phyloP scores from a whole-genome alignment of 331 rosid species.

The Pyracantha coccinea region DNA sequence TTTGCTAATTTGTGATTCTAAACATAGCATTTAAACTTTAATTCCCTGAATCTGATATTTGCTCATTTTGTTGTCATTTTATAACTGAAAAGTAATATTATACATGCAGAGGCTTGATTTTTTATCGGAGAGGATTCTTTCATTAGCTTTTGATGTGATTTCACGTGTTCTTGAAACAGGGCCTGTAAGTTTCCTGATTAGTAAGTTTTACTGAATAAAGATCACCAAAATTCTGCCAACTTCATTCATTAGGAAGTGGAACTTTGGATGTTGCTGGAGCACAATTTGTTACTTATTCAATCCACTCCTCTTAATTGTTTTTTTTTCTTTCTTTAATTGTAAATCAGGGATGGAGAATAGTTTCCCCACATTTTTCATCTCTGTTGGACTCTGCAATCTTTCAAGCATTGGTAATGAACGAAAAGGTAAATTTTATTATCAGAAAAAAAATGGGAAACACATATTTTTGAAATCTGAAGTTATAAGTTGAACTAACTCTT shows the following conservation, averaged over 20 bases:
- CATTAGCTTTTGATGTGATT: constrained; percentile 74
- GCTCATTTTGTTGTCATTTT: constrained; percentile 14
- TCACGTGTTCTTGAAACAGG: constrained; percentile 81
- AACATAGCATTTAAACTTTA: background rate
- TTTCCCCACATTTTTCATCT: constrained; percentile 75
- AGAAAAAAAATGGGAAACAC: background rate
- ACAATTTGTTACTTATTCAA: constrained; percentile 10
- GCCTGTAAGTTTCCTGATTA: constrained; percentile 41
- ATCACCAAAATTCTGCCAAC: background rate
- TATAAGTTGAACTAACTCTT: constrained; percentile 7
- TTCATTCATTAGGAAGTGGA: background rate
- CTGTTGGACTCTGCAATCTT: constrained; percentile 73
- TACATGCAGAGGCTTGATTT: constrained; percentile 60
- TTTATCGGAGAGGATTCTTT: constrained; percentile 66
- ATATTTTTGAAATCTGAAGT: background rate
- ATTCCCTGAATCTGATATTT: background rate
- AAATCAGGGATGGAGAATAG: constrained; percentile 85
- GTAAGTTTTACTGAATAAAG: background rate
- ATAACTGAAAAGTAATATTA: constrained; percentile 18
- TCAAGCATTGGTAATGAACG: constrained; percentile 73
- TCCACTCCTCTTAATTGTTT: constrained; percentile 11
- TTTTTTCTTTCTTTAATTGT: background rate
- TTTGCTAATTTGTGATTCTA: background rate
- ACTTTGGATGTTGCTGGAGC: background rate
- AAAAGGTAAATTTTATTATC: constrained; percentile 46